Conservation (phyloP, 495 filamentous ascomycete species). For the Astrocystis sublimbata region DNA sequence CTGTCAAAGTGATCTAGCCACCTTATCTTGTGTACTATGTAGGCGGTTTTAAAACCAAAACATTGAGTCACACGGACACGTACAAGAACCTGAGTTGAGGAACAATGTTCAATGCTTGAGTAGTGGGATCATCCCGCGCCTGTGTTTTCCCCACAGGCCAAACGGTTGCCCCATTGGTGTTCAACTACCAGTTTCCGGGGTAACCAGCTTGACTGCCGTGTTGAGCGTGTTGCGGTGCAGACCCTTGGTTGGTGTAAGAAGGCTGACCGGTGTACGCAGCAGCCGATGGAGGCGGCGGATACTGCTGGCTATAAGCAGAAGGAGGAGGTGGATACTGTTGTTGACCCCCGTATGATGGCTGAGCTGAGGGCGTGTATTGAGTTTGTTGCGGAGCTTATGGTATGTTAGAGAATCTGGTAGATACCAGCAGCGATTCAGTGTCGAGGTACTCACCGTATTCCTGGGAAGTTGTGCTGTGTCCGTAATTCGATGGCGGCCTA, state of each 20-base stretch:
- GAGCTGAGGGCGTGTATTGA: constrained; percentile 29
- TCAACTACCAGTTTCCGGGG: constrained; percentile 29
- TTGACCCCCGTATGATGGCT: constrained; percentile 33
- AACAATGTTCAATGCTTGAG: neutral
- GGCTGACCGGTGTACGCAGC: constrained; percentile 32
- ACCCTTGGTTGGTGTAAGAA: constrained; percentile 31
- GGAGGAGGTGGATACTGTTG: constrained; percentile 38
- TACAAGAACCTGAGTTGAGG: neutral
- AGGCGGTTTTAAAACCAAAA: neutral
- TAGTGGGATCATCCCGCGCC: too few species aligned
- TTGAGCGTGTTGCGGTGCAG: constrained; percentile 36
- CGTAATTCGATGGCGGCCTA: constrained; percentile 25
- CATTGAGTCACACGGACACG: neutral
- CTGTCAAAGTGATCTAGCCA: neutral
- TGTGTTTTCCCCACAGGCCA: neutral
- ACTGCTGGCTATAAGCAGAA: constrained; percentile 30
- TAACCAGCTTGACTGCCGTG: constrained; percentile 36
- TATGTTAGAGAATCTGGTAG: constrained; percentile 15
- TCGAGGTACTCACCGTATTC: constrained; percentile 26
- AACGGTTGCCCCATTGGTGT: neutral
- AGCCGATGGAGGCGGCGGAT: constrained; percentile 27
- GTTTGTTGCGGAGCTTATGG: constrained; percentile 21
- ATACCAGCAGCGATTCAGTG: neutral
- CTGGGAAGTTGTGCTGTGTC: constrained; percentile 30
- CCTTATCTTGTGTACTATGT: neutral